Percentiles rank a stretch among this genome's conserved stretches.
phyloP scores from a whole-genome alignment of 169 alveolate species.

The Perkinsus olseni region DNA sequence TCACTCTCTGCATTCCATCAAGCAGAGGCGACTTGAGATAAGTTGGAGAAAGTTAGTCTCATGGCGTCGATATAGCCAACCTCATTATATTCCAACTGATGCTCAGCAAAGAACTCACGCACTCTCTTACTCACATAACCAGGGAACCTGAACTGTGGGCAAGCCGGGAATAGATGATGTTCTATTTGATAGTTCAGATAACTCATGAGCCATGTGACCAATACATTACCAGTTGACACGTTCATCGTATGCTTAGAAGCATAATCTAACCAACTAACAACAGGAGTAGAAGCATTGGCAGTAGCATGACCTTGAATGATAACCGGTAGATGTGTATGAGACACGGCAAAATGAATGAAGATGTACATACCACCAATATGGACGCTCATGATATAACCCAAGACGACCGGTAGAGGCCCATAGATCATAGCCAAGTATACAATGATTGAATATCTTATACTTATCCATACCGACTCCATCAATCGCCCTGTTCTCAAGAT shows the following conservation, averaged over 20 bases:
- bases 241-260: conserved; percentile 9
- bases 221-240: background rate
- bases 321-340: conserved; percentile 10
- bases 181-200: conserved; percentile 14
- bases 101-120: background rate
- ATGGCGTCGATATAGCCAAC: background rate
- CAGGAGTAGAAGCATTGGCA: background rate
- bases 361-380: conserved; percentile 1
- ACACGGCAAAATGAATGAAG: conserved; percentile 1
- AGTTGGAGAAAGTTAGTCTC: background rate
- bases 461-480: background rate
- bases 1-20: background rate
- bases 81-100: background rate
- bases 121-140: background rate
- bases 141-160: conserved; percentile 14
- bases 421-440: background rate
- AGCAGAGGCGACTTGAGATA: background rate
- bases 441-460: background rate
- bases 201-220: conserved; percentile 14
- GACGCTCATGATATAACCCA: background rate
- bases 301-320: background rate
- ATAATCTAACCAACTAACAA: conserved; percentile 7
- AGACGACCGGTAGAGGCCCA: too few species aligned
- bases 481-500: background rate
- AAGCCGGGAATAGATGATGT: conserved; percentile 15